Evolutionary conservation across 1,139 yeast genomes (phyloP).

Genomic region (Ogataea hybrid): DNA sequence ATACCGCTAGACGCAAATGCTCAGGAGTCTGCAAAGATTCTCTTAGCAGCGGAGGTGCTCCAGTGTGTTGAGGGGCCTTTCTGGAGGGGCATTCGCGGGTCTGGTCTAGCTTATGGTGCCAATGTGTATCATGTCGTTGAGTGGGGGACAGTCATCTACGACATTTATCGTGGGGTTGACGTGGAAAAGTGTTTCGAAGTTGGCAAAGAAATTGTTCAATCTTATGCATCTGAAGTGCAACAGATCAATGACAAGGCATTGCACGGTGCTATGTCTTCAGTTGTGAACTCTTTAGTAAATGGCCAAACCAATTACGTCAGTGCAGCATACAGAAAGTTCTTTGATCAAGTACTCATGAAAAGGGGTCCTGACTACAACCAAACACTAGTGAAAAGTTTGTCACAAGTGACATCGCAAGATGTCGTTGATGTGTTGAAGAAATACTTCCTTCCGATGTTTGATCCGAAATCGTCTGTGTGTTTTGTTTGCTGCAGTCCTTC

Average conservation of each 20-base stretch:
- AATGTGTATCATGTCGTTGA: slow-evolving; percentile 58
- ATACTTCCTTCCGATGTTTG: slow-evolving; percentile 64
- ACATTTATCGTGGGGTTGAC: slow-evolving; percentile 83
- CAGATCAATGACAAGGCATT: slow-evolving; percentile 57
- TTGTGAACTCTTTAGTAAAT: slow-evolving; percentile 70
- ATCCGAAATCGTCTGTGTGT: slow-evolving; percentile 50
- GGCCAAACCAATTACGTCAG: slow-evolving; percentile 56
- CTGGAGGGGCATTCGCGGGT: slow-evolving; percentile 95
- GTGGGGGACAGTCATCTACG: slow-evolving; percentile 63
- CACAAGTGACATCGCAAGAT: slow-evolving; percentile 54
- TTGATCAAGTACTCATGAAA: slow-evolving; percentile 62
- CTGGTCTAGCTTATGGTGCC: slow-evolving; percentile 94
- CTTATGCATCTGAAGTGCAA: slow-evolving; percentile 51
- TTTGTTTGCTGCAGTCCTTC: slow-evolving; percentile 76
- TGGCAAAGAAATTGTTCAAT: slow-evolving; percentile 65
- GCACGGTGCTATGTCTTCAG: slow-evolving; percentile 71
- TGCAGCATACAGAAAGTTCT: slow-evolving; percentile 65
- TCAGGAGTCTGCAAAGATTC: slow-evolving; percentile 67
- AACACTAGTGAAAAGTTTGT: slow-evolving; percentile 44
- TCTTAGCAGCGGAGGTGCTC: slow-evolving; percentile 73
- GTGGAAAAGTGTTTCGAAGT: slow-evolving; percentile 67
- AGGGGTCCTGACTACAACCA: slow-evolving; percentile 67
- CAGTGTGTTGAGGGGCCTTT: slow-evolving; percentile 95
- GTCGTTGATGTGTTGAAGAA: slow-evolving; percentile 52
- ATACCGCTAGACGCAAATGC: slow-evolving; percentile 66